These are phyloP conservation scores for Ophiostoma pallidulum DNA, from an alignment of 2,329 filamentous ascomycete species.

Conservation along the genomic window DNA sequence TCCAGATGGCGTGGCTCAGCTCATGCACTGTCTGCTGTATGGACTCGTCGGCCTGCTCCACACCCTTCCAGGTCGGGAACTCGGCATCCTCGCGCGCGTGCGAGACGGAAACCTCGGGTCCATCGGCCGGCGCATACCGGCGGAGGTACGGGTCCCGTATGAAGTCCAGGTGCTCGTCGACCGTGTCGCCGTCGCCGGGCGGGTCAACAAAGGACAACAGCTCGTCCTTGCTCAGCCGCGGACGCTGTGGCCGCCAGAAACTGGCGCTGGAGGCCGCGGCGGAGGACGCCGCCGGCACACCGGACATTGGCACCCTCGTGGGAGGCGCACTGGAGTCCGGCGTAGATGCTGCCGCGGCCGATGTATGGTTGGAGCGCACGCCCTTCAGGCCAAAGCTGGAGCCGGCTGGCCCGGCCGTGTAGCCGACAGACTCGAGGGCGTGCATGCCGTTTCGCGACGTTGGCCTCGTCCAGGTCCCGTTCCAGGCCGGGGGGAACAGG, in stretches of 20 bases:
- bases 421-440: neutral
- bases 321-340: no score
- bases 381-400: no score
- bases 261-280: neutral
- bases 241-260: slow-evolving; percentile 7
- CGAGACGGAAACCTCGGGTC: slow-evolving; percentile 40
- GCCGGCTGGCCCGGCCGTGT: no score
- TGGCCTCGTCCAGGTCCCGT: neutral
- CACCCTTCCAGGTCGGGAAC: slow-evolving; percentile 35
- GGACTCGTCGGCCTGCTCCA: slow-evolving; percentile 27
- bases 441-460: neutral
- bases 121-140: slow-evolving; percentile 42
- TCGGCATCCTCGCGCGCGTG: slow-evolving; percentile 39
- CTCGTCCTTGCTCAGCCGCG: slow-evolving; percentile 28
- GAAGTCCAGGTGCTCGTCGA: slow-evolving; percentile 44
- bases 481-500: slow-evolving; percentile 12
- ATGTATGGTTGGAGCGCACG: neutral
- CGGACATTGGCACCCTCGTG: neutral
- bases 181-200: slow-evolving; percentile 36
- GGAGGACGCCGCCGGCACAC: neutral
- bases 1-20: slow-evolving; percentile 32
- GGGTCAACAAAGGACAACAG: slow-evolving; percentile 45
- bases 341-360: neutral
- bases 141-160: slow-evolving; percentile 44
- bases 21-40: slow-evolving; percentile 28